Evolutionary conservation across 805 yeast genomes (phyloP), one percentile per base, ranked within the genome.

Genomic region (Suhomyces kilbournensis): DNA sequence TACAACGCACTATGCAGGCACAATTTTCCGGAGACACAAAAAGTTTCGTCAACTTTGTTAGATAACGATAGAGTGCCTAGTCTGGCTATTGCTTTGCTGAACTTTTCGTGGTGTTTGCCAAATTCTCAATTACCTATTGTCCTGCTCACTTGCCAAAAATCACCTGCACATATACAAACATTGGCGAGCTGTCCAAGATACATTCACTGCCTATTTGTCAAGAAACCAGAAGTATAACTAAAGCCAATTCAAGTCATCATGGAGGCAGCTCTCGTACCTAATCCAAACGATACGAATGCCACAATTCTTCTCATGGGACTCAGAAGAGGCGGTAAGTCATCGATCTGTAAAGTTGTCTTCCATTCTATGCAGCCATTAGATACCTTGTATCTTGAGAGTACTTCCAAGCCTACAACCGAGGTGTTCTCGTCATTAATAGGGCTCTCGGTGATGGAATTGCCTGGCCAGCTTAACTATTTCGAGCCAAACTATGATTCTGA

Each of bases 311-410:
- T 91, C 51, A 89, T 91, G 97, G 97, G 97, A 1, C 78, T 91
- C 34, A 80, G 97, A 63, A 75, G 89, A 66, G 88, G 93, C 19
- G 99, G 99, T 12, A 94, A 94, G 70, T 90, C 97, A 7, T 91
- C 97, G 3, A 94, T 94, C 30, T 86, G 97, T 63, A 91, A 93
- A 65, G 98, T 94, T 12, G 96, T 94, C 1, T 94, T 94, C 70
- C 97, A 93, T 68, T 88, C 90, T 65, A 90, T 94, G 96, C 96
- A 89, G 64, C 97, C 99, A 1, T 75, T 91, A 55, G 97, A 93
- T 63, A 92, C 98, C 0, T 69, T 93, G 45, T 93, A 93, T 63
- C 72, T 94, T 50, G 98, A 93, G 60, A 84, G 92, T 48, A 93
- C 99, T 0, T 81, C 96, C 2, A 88, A 85, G 62, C 97, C 97